Evolutionary conservation across 352 stramenopile species (phyloP).

Genomic region (Elongisporangium senticosum): DNA sequence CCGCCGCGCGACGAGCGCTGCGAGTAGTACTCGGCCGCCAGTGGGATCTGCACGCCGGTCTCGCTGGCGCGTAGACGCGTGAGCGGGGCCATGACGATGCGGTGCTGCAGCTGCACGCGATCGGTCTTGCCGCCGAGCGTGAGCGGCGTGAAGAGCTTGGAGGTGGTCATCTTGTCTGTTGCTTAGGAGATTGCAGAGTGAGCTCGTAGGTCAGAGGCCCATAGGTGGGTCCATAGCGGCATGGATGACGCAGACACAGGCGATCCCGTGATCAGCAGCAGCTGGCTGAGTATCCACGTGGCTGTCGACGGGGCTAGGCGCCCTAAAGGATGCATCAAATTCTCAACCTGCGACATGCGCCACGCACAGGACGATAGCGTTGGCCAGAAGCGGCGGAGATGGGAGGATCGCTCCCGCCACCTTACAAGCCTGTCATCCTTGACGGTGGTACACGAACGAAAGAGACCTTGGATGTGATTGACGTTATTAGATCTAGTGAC

Average conservation of each 20-base stretch:
- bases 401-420: not conserved
- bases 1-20: constrained; percentile 27
- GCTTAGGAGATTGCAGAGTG: not conserved
- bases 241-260: not conserved
- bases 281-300: not conserved
- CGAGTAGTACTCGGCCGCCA: constrained; percentile 33
- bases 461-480: not conserved
- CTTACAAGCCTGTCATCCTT: too few relatives aligned
- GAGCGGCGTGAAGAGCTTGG: constrained; percentile 22
- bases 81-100: constrained; percentile 40
- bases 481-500: not conserved
- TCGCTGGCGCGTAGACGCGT: constrained; percentile 22
- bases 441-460: too few relatives aligned
- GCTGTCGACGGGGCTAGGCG: too few relatives aligned
- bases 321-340: not conserved
- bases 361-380: too few relatives aligned
- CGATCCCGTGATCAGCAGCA: not conserved
- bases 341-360: not conserved
- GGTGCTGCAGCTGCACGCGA: constrained; percentile 24
- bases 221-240: not conserved
- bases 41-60: constrained; percentile 14
- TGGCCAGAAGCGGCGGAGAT: not conserved
- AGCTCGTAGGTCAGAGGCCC: not conserved
- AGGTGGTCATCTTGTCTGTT: constrained; percentile 1
- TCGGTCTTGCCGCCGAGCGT: constrained; percentile 18